Conservation (phyloP, 768 basidiomycete species). For the Tulasnella sp. region DNA sequence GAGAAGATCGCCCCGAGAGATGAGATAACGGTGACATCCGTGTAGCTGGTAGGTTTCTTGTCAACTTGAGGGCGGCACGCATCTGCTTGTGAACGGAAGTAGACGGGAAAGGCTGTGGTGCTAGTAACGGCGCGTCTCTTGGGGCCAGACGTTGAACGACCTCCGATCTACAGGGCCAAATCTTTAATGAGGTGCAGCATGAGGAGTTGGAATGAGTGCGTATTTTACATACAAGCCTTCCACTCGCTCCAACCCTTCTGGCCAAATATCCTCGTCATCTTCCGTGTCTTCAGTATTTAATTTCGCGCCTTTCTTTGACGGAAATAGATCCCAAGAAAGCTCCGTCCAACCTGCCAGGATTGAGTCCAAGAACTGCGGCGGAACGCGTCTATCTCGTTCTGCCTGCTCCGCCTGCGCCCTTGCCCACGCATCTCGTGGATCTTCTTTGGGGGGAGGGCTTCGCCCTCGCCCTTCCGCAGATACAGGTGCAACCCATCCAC, state of each 20-base stretch:
- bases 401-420: slow-evolving; percentile 37
- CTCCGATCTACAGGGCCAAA: neutral
- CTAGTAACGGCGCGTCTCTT: neutral
- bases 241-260: slow-evolving; percentile 39
- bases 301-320: slow-evolving; percentile 22
- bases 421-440: slow-evolving; percentile 37
- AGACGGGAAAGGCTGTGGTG: slow-evolving; percentile 33
- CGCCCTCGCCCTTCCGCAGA: too few species aligned
- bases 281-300: slow-evolving; percentile 10
- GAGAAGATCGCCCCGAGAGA: slow-evolving; percentile 60
- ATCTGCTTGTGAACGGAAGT: slow-evolving; percentile 44
- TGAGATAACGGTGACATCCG: slow-evolving; percentile 57
- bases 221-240: slow-evolving; percentile 47
- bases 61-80: slow-evolving; percentile 51
- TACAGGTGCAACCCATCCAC: too few species aligned
- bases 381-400: slow-evolving; percentile 50
- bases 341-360: slow-evolving; percentile 47
- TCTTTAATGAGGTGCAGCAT: neutral
- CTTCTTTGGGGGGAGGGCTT: slow-evolving; percentile 32
- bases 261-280: slow-evolving; percentile 27
- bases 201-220: slow-evolving; percentile 29
- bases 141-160: neutral
- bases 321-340: slow-evolving; percentile 45
- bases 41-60: slow-evolving; percentile 45
- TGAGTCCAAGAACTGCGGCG: slow-evolving; percentile 52